Conservation (phyloP, 495 filamentous ascomycete species). For the Hypoxylon trugodes region DNA sequence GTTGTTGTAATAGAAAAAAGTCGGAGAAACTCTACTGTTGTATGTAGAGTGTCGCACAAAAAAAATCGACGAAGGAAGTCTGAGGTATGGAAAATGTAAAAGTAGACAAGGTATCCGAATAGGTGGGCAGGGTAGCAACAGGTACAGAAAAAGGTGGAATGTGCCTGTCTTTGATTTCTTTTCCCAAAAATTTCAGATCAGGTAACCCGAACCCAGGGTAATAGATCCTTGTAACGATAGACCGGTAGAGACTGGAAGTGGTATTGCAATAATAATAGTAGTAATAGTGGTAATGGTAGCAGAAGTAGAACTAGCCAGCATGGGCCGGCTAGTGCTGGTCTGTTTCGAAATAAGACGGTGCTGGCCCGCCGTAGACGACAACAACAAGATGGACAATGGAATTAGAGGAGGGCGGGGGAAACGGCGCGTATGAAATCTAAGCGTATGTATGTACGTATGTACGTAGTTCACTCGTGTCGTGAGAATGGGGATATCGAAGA, state of each 20-base stretch:
- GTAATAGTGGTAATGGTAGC: constrained; percentile 6
- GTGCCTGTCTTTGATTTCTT: constrained; percentile 29
- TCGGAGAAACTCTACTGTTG: constrained; percentile 23
- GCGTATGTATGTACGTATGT: neutral
- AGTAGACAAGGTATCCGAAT: constrained; percentile 22
- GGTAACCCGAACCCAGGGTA: constrained; percentile 41
- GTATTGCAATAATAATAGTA: constrained; percentile 29
- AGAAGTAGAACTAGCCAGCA: too few relatives aligned
- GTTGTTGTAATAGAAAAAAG: constrained; percentile 38
- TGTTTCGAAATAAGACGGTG: too few relatives aligned
- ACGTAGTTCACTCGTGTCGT: too few relatives aligned
- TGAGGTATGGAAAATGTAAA: constrained; percentile 19
- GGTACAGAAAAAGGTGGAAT: constrained; percentile 36
- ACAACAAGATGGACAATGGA: neutral
- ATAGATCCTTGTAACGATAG: constrained; percentile 31
- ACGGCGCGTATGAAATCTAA: too few relatives aligned
- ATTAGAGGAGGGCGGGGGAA: neutral
- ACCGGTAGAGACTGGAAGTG: constrained; percentile 36
- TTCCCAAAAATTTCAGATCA: constrained; percentile 38
- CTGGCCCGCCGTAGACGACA: constrained; percentile 8
- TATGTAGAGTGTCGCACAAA: constrained; percentile 31
- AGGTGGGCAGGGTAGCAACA: constrained; percentile 27
- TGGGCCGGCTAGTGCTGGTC: too few relatives aligned
- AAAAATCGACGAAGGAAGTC: constrained; percentile 26
- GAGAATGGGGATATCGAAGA: too few relatives aligned